These are phyloP conservation scores for Plectosphaerella cucumerina DNA, from an alignment of 2,329 filamentous ascomycete species.

Conservation along the genomic window DNA sequence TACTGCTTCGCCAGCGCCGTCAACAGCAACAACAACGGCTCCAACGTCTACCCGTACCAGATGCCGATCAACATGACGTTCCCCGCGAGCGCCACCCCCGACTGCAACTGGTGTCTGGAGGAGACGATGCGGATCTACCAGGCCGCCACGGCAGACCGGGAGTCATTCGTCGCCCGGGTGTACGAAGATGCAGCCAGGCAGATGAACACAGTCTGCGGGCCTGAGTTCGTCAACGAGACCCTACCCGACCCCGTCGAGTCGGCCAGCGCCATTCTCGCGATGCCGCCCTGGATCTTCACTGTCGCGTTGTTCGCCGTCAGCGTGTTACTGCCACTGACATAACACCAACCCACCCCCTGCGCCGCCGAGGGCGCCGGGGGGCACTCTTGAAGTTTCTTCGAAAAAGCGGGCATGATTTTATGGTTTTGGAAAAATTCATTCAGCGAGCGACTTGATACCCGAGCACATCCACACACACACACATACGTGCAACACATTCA, in stretches of 20 bases:
- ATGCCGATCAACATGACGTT: conserved; percentile 73
- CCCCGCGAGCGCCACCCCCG: conserved; percentile 62
- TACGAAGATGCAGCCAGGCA: conserved; percentile 69
- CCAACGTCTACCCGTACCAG: conserved; percentile 79
- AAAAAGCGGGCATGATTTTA: background rate
- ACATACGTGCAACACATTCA: background rate
- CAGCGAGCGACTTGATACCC: conserved; percentile 5
- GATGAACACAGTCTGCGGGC: conserved; percentile 64
- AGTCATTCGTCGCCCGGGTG: conserved; percentile 61
- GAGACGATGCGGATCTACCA: conserved; percentile 81
- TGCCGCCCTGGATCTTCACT: conserved; percentile 7
- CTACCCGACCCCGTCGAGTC: conserved; percentile 33
- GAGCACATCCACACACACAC: too few species aligned
- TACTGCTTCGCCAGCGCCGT: conserved; percentile 85
- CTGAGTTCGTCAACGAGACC: conserved; percentile 53
- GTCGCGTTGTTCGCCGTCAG: conserved; percentile 2
- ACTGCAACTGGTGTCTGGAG: conserved; percentile 71
- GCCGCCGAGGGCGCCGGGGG: background rate
- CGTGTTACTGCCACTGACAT: conserved; percentile 2
- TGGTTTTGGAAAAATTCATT: conserved; percentile 6
- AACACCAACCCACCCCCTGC: too few species aligned
- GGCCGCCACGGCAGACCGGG: conserved; percentile 59
- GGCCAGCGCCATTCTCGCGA: conserved; percentile 13
- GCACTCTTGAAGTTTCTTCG: background rate
- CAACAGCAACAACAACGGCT: conserved; percentile 66